A percentile compares a stretch with the other conserved stretches of the same genome.
These are phyloP conservation scores for Backusella psychrophila DNA, from an alignment of 192 early-diverging fungal species.

Conservation along the genomic window DNA sequence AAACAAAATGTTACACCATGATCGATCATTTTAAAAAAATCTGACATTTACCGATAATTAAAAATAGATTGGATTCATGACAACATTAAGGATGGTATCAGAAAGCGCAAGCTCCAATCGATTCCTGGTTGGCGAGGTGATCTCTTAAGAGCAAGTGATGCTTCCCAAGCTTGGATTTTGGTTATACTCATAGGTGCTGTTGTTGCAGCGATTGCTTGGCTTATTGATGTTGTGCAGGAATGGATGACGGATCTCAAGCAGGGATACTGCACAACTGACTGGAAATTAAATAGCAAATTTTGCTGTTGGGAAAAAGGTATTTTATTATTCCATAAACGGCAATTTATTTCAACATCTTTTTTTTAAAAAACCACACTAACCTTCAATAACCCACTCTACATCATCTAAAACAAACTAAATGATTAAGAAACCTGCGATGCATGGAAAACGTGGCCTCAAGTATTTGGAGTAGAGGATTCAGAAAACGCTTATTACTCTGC, in stretches of 20 bases:
- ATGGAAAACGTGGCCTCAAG: constrained; percentile 53
- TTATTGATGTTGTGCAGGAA: constrained; percentile 73
- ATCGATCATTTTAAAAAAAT: neutral
- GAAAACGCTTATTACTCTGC: constrained; percentile 20
- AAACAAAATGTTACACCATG: neutral
- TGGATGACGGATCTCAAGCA: constrained; percentile 82
- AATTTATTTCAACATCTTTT: neutral
- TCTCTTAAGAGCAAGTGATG: constrained; percentile 64
- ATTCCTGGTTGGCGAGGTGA: constrained; percentile 55
- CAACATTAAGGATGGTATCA: constrained; percentile 75
- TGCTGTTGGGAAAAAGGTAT: constrained; percentile 76
- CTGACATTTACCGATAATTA: neutral
- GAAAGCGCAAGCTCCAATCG: constrained; percentile 54
- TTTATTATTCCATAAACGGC: neutral
- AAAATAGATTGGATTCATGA: constrained; percentile 87
- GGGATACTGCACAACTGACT: constrained; percentile 75
- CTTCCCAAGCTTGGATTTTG: constrained; percentile 85
- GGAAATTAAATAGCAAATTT: constrained; percentile 70
- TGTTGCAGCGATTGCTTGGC: constrained; percentile 61
- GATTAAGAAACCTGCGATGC: constrained; percentile 36
- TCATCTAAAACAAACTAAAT: constrained; percentile 3
- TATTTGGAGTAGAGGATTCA: constrained; percentile 18
- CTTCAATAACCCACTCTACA: neutral
- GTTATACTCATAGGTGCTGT: constrained; percentile 65
- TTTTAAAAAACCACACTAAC: neutral